phyloP scores from a whole-genome alignment of 2,329 filamentous ascomycete genomes.

The Aspergillus pseudoviridinutans region DNA sequence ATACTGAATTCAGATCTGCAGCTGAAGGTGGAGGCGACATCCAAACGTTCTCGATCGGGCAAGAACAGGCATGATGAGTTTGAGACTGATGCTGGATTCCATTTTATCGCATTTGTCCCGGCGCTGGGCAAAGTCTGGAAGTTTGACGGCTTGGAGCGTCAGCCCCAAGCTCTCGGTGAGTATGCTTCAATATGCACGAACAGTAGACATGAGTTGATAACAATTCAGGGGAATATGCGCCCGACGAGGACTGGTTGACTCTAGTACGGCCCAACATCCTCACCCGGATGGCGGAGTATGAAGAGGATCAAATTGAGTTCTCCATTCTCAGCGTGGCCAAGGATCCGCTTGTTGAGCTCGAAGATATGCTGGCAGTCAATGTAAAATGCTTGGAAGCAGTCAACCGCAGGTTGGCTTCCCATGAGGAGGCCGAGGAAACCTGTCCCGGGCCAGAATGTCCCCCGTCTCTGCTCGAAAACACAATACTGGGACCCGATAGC shows the following conservation, averaged over 20 bases:
- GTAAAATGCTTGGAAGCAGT: slow-evolving; percentile 42
- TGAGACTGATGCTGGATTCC: slow-evolving; percentile 64
- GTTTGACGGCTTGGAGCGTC: slow-evolving; percentile 75
- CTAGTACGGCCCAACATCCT: slow-evolving; percentile 63
- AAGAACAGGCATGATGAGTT: slow-evolving; percentile 43
- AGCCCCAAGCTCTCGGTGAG: slow-evolving; percentile 62
- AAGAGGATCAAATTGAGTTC: slow-evolving; percentile 66
- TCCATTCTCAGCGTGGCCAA: slow-evolving; percentile 71
- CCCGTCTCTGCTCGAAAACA: slow-evolving; percentile 15
- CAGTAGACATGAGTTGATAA: not conserved
- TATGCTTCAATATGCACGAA: not conserved
- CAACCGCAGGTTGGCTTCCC: slow-evolving; percentile 24
- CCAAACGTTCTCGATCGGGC: slow-evolving; percentile 27
- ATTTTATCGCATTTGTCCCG: slow-evolving; percentile 88
- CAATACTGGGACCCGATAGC: slow-evolving; percentile 31
- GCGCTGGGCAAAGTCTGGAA: slow-evolving; percentile 75
- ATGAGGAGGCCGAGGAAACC: not conserved
- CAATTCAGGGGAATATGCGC: slow-evolving; percentile 36
- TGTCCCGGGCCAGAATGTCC: slow-evolving; percentile 1
- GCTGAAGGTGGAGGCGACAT: slow-evolving; percentile 47
- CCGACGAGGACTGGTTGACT: slow-evolving; percentile 60
- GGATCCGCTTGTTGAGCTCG: slow-evolving; percentile 55
- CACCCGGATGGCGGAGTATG: slow-evolving; percentile 63
- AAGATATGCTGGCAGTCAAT: slow-evolving; percentile 42
- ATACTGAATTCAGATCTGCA: slow-evolving; percentile 67